Conservation (phyloP, 371 early-diverging fungal species). For the Rhizopus sp. region DNA sequence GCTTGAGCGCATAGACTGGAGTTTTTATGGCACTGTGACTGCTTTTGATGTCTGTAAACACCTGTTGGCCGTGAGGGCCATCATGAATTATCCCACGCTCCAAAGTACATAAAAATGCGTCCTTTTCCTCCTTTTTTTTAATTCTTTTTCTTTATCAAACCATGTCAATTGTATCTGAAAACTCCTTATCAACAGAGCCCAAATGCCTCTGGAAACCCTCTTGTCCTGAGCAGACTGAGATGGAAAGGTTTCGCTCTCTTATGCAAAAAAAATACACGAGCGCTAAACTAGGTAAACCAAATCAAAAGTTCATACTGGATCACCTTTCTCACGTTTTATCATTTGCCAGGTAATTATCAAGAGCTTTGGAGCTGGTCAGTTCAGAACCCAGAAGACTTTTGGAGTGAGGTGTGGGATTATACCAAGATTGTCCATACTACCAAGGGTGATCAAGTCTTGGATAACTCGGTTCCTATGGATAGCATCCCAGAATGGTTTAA, state of each 20-base stretch:
- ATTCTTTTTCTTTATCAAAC: slow-evolving; percentile 2
- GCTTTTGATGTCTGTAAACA: slow-evolving; percentile 13
- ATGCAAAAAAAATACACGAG: slow-evolving; percentile 63
- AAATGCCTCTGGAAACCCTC: slow-evolving; percentile 68
- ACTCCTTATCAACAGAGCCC: slow-evolving; percentile 28
- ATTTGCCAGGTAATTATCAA: slow-evolving; percentile 52
- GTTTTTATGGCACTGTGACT: background rate
- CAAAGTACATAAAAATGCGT: slow-evolving; percentile 6
- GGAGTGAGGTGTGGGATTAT: slow-evolving; percentile 89
- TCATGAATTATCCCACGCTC: slow-evolving; percentile 25
- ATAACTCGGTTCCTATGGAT: slow-evolving; percentile 73
- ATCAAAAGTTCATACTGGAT: background rate
- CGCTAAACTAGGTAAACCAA: slow-evolving; percentile 48
- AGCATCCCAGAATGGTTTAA: slow-evolving; percentile 90
- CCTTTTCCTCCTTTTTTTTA: slow-evolving; percentile 1
- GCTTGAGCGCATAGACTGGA: background rate
- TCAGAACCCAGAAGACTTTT: slow-evolving; percentile 72
- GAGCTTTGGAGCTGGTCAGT: slow-evolving; percentile 88
- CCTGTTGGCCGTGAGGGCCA: slow-evolving; percentile 19
- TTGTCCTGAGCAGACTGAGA: slow-evolving; percentile 52
- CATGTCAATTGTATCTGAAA: slow-evolving; percentile 13
- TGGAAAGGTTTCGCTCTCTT: slow-evolving; percentile 67
- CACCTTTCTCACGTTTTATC: background rate
- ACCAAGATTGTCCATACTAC: slow-evolving; percentile 66
- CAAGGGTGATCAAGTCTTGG: slow-evolving; percentile 55